Evolutionary conservation across 768 basidiomycete species (phyloP).

Genomic region (Termitomyces sp.): DNA sequence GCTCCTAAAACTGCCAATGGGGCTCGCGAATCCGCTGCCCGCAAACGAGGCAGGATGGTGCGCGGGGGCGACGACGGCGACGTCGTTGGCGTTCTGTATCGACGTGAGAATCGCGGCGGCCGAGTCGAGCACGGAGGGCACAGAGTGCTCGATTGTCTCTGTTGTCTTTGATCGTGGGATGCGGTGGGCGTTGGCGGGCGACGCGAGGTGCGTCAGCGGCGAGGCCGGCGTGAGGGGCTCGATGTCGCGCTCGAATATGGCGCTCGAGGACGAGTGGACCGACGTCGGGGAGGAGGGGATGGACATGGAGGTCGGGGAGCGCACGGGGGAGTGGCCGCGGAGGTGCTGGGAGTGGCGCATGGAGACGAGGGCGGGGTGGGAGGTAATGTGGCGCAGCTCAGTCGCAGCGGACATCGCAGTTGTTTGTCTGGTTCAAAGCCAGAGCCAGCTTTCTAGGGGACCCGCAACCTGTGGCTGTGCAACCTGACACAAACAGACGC

Average conservation of each 20-base stretch:
- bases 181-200: slow-evolving; percentile 60
- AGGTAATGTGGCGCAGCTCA: slow-evolving; percentile 58
- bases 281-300: slow-evolving; percentile 80
- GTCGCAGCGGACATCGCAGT: slow-evolving; percentile 5
- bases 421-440: not conserved
- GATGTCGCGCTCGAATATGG: slow-evolving; percentile 91
- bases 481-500: not conserved
- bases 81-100: slow-evolving; percentile 37
- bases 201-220: slow-evolving; percentile 11
- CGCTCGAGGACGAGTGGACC: slow-evolving; percentile 78
- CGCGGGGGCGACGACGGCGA: slow-evolving; percentile 60
- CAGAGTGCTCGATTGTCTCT: slow-evolving; percentile 71
- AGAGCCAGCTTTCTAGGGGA: not conserved
- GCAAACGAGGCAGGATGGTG: slow-evolving; percentile 12
- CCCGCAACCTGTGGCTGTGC: not conserved
- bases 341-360: slow-evolving; percentile 37
- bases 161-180: slow-evolving; percentile 68
- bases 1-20: slow-evolving; percentile 64
- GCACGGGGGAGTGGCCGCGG: slow-evolving; percentile 25
- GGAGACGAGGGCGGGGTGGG: slow-evolving; percentile 38
- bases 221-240: slow-evolving; percentile 48
- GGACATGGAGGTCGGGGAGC: slow-evolving; percentile 72
- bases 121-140: slow-evolving; percentile 81
- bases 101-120: slow-evolving; percentile 70
- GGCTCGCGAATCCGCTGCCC: slow-evolving; percentile 59